These are phyloP conservation scores for Metschnikowia bowlesiae DNA, from an alignment of 805 yeast genomes.

Conservation along the genomic window DNA sequence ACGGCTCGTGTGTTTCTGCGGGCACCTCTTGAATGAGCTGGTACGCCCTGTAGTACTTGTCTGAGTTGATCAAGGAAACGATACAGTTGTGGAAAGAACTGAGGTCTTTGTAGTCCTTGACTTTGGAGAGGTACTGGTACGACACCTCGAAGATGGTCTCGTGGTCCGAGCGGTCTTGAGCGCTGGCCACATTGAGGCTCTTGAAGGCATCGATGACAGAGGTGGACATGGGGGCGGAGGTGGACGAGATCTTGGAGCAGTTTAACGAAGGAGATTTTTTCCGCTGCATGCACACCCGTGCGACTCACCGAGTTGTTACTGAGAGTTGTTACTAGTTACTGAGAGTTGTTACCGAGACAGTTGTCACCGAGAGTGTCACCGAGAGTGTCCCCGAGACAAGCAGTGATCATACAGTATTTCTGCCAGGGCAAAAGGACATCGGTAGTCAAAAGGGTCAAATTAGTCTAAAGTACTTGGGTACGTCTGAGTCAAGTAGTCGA, in stretches of 20 bases:
- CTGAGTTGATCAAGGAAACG: slow-evolving; percentile 57
- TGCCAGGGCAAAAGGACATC: too few species aligned
- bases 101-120: slow-evolving; percentile 32
- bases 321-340: too few species aligned
- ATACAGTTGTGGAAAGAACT: slow-evolving; percentile 41
- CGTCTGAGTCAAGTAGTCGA: too few species aligned
- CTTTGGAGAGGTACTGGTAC: slow-evolving; percentile 37
- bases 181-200: slow-evolving; percentile 29
- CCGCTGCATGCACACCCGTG: slow-evolving; percentile 8
- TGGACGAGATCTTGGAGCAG: background rate
- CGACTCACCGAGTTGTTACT: too few species aligned
- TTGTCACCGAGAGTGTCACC: too few species aligned
- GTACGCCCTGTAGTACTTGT: slow-evolving; percentile 48
- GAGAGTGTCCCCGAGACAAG: too few species aligned
- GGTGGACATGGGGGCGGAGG: slow-evolving; percentile 26
- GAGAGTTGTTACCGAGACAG: too few species aligned
- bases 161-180: slow-evolving; percentile 27
- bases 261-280: slow-evolving; percentile 4
- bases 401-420: too few species aligned
- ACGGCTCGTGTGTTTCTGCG: slow-evolving; percentile 30
- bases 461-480: too few species aligned
- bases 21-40: slow-evolving; percentile 39
- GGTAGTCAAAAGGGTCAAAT: too few species aligned
- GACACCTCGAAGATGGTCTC: slow-evolving; percentile 36
- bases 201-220: slow-evolving; percentile 41